These are phyloP conservation scores for Chrysochromulina parva DNA, from an alignment of 78 protist species.

Conservation along the genomic window DNA sequence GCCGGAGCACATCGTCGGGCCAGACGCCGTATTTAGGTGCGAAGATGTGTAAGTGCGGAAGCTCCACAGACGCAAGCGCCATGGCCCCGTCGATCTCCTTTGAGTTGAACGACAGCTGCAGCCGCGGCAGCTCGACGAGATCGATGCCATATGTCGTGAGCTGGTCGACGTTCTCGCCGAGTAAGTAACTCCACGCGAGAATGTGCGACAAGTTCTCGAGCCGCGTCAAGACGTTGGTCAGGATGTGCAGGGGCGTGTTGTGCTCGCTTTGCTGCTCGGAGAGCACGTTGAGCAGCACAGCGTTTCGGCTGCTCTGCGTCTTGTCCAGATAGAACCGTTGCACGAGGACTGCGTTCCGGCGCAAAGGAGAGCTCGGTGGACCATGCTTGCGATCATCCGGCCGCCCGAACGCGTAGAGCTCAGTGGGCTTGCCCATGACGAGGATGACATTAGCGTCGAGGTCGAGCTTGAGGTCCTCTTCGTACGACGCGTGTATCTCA, in stretches of 20 bases:
- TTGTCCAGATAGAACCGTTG: too few relatives aligned
- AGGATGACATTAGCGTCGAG: too few relatives aligned
- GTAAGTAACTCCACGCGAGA: conserved; percentile 9
- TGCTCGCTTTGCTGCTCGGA: background rate
- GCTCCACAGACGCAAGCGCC: background rate
- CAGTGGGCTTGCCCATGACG: too few relatives aligned
- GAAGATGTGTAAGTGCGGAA: background rate
- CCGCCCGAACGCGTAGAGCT: too few relatives aligned
- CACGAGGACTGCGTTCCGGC: too few relatives aligned
- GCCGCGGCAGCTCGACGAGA: conserved; percentile 63
- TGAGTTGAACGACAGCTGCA: conserved; percentile 45
- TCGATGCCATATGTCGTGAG: background rate
- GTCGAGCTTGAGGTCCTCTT: too few relatives aligned
- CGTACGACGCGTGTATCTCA: too few relatives aligned
- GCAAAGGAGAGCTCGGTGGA: too few relatives aligned
- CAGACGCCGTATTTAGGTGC: background rate
- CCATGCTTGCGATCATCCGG: too few relatives aligned
- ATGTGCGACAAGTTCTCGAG: conserved; percentile 36
- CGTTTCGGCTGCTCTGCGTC: too few relatives aligned
- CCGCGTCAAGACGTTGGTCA: background rate
- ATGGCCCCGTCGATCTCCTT: background rate
- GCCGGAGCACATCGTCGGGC: background rate
- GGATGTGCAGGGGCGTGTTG: background rate
- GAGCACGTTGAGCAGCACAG: conserved; percentile 31
- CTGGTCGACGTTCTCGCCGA: too few relatives aligned